Evolutionary conservation across 2,329 filamentous ascomycete species (phyloP).

Genomic region (Acrocalymma vagum): DNA sequence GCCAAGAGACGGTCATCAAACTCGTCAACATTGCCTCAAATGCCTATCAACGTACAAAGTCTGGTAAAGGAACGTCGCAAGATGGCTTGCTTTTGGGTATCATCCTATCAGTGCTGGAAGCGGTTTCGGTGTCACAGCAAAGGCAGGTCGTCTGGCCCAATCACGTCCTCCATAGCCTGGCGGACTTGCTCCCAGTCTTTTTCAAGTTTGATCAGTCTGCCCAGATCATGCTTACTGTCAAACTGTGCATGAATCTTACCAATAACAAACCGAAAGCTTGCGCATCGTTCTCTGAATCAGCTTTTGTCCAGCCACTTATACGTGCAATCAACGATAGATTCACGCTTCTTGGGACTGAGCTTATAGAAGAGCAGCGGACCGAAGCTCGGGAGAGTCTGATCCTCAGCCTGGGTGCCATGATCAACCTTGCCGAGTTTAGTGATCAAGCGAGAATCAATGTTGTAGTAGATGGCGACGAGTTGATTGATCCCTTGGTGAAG

Average conservation of each 20-base stretch:
- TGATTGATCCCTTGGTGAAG: conserved; percentile 67
- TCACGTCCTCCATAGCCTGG: conserved; percentile 62
- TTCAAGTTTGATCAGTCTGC: conserved; percentile 25
- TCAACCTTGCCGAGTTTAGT: conserved; percentile 87
- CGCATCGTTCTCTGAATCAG: conserved; percentile 67
- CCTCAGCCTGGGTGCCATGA: conserved; percentile 80
- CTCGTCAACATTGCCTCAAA: conserved; percentile 54
- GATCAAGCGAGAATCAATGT: conserved; percentile 58
- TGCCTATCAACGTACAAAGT: conserved; percentile 22
- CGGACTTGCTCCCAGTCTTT: conserved; percentile 51
- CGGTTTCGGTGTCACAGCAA: conserved; percentile 54
- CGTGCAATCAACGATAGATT: conserved; percentile 38
- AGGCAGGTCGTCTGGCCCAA: conserved; percentile 44
- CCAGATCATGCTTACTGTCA: conserved; percentile 61
- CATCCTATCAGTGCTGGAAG: conserved; percentile 63
- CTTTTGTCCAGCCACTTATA: conserved; percentile 57
- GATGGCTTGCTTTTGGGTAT: conserved; percentile 45
- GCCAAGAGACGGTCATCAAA: conserved; percentile 36
- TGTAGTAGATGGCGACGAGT: conserved; percentile 44
- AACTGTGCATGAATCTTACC: conserved; percentile 83
- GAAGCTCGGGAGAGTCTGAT: conserved; percentile 73
- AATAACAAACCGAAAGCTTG: conserved; percentile 80
- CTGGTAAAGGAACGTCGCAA: conserved; percentile 20
- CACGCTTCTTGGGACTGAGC: conserved; percentile 28
- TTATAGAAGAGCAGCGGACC: conserved; percentile 62